Base-by-base conservation (phyloP, 768 basidiomycete species). In the Russula earlei region DNA sequence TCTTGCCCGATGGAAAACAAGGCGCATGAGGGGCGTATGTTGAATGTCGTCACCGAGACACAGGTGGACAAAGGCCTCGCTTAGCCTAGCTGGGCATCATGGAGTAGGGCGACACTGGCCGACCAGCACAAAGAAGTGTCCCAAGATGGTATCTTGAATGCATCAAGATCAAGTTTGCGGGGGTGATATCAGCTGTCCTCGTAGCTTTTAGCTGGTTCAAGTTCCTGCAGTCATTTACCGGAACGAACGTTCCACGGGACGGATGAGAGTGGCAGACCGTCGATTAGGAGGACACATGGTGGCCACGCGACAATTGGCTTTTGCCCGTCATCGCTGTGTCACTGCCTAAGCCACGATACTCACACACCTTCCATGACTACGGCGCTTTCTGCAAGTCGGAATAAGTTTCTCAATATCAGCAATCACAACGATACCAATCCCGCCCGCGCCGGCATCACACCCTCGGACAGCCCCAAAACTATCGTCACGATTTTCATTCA, bases 1-100 rank as follows among this genome's bases (percentile, higher is more conserved):
- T 48, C 41, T 38, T 58, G 5, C 57, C 57, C 19, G 57, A 58
- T 54, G 44, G 34, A 58, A 54, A n/a, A 58, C 57, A 58, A 58
- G 20, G 56, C 17, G 40, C 20, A 24, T n/a, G 24, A 52, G 46
- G 31, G 33, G 22, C 11, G 14, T 8, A 29, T n/a, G 17, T 38
- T 20, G 5, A 33, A 53, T 34, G 24, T n/a, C 47, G 52, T 9
- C 25, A 37, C 24, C n/a, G 17, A 41, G 22, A 22, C 36, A 15
- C 40, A 48, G 15, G 38, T 8, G 3, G 4, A 49, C 41, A 54
- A 58, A 31, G 20, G 45, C 24, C 31, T 8, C n/a, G n/a, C 15
- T 20, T 27, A 41, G 33, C 20, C n/a, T n/a, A 51, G 34, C 33
- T 33, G 36, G 43, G 44, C 11, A 31, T 48, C n/a, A 3, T 34